These are phyloP conservation scores for Hyphopichia khmerensis DNA, from an alignment of 1,139 yeast species.

Conservation along the genomic window DNA sequence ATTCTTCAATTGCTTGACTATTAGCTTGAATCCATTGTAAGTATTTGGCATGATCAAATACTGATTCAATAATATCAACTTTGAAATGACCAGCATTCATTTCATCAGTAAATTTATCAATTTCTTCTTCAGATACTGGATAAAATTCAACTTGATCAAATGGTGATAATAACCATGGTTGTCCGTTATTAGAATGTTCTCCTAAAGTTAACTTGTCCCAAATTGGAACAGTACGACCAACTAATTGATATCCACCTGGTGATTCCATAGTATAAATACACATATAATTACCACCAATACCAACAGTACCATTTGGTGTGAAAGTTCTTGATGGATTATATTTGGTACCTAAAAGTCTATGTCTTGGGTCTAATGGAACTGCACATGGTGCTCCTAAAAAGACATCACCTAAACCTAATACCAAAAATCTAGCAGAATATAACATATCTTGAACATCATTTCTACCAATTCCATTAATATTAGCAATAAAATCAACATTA, in stretches of 20 bases:
- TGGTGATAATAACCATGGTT: conserved; percentile 89
- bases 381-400: conserved; percentile 98
- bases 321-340: conserved; percentile 95
- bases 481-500: conserved; percentile 91
- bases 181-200: conserved; percentile 51
- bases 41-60: conserved; percentile 81
- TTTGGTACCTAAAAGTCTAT: conserved; percentile 86
- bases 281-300: conserved; percentile 98
- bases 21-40: conserved; percentile 75
- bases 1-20: conserved; percentile 67
- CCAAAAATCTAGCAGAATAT: conserved; percentile 86
- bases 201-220: conserved; percentile 93
- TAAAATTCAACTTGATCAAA: conserved; percentile 94
- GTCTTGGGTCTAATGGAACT: conserved; percentile 95
- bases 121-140: conserved; percentile 82
- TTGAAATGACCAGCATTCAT: conserved; percentile 78
- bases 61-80: conserved; percentile 72
- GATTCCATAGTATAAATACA: conserved; percentile 98
- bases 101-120: conserved; percentile 69
- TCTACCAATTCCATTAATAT: conserved; percentile 78
- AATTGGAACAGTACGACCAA: conserved; percentile 94
- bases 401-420: conserved; percentile 94
- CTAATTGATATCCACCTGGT: conserved; percentile 97
- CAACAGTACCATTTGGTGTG: conserved; percentile 96
- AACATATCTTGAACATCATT: conserved; percentile 77